A percentile compares a stretch with the other conserved stretches of the same genome.
Evolutionary conservation across 805 yeast species (phyloP).

Genomic region (Metschnikowia arizonensis): DNA sequence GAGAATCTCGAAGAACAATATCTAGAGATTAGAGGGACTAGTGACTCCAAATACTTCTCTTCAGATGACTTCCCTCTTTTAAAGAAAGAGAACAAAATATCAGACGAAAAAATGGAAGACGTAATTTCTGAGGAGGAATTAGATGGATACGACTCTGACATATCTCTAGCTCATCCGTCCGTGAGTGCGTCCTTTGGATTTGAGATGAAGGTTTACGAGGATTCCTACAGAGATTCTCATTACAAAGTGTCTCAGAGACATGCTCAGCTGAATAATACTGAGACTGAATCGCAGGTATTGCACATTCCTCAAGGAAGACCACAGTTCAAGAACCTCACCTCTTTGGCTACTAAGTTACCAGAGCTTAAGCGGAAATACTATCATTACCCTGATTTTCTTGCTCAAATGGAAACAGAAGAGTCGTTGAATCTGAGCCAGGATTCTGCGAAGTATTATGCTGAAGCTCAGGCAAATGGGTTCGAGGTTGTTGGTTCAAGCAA

Average conservation of each 20-base stretch:
- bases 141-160: constrained; percentile 44
- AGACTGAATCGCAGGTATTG: background rate
- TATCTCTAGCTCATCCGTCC: constrained; percentile 51
- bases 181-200: constrained; percentile 49
- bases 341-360: constrained; percentile 27
- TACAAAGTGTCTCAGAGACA: background rate
- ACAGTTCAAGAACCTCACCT: constrained; percentile 38
- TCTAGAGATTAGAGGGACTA: constrained; percentile 16
- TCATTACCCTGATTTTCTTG: constrained; percentile 26
- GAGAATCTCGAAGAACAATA: constrained; percentile 23
- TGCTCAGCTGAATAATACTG: background rate
- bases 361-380: constrained; percentile 28
- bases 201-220: constrained; percentile 39
- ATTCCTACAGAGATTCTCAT: constrained; percentile 5
- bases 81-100: background rate
- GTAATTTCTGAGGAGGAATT: background rate
- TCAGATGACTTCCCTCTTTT: constrained; percentile 36
- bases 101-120: constrained; percentile 3
- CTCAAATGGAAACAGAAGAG: background rate
- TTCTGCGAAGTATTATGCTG: constrained; percentile 1
- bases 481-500: constrained; percentile 3
- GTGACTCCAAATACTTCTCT: constrained; percentile 17
- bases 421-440: background rate
- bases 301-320: constrained; percentile 48
- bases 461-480: constrained; percentile 2